phyloP scores from a whole-genome alignment of 257 asterid species.

The Nicotiana undulata region DNA sequence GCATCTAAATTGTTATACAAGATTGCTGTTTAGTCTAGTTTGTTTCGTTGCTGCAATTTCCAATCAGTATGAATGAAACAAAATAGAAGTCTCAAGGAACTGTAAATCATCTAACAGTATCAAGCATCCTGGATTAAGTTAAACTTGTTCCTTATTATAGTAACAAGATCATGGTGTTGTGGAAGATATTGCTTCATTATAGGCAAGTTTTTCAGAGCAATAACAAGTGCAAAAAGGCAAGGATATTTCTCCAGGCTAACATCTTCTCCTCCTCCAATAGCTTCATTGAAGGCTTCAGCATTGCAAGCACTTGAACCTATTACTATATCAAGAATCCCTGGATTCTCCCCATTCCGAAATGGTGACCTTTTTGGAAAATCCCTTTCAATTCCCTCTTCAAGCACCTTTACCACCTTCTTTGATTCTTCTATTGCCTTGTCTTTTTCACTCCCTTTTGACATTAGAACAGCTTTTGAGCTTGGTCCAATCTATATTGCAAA shows the following conservation, averaged over 20 bases:
- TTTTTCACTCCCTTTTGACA: neutral
- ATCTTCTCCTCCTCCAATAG: slow-evolving; percentile 10
- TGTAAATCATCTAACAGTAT: neutral
- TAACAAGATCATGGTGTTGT: neutral
- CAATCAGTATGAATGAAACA: neutral
- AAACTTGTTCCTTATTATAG: neutral
- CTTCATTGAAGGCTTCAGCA: slow-evolving; percentile 17
- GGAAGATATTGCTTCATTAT: neutral
- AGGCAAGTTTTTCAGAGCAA: slow-evolving; percentile 10
- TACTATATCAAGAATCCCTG: slow-evolving; percentile 25
- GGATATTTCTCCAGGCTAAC: slow-evolving; percentile 23
- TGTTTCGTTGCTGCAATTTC: neutral
- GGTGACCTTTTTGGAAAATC: slow-evolving; percentile 5
- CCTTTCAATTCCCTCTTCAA: slow-evolving; percentile 24
- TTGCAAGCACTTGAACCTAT: slow-evolving; percentile 22
- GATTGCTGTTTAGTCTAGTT: neutral
- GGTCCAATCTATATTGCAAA: neutral
- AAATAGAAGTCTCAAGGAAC: neutral
- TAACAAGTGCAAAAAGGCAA: slow-evolving; percentile 19
- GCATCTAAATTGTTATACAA: neutral
- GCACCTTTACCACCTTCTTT: slow-evolving; percentile 12
- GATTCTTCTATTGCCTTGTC: slow-evolving; percentile 11
- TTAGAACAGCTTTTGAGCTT: neutral
- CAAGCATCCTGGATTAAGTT: neutral
- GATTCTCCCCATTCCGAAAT: neutral